A percentile compares a stretch with the other conserved stretches of the same genome.
phyloP scores from a whole-genome alignment of 495 filamentous ascomycete genomes.

The Entonaema liquescens region DNA sequence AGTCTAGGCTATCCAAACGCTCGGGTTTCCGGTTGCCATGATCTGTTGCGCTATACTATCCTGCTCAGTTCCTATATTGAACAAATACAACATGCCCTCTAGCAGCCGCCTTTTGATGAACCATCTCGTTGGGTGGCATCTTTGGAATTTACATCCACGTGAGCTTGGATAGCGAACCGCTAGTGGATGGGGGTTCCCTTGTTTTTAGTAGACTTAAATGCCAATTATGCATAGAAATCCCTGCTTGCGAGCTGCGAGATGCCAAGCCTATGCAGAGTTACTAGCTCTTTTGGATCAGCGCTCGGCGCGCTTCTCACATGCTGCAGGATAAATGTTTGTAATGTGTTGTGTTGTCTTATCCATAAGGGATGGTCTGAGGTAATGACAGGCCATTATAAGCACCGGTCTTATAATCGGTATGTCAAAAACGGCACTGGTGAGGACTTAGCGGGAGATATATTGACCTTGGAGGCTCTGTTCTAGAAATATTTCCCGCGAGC shows the following conservation, averaged over 20 bases:
- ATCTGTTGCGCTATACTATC: conserved; percentile 19
- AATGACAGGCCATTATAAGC: background rate
- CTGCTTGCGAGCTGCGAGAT: conserved; percentile 28
- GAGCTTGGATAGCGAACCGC: conserved; percentile 6
- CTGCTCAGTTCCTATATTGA: conserved; percentile 20
- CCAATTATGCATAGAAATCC: conserved; percentile 35
- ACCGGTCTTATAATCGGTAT: background rate
- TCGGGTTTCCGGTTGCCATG: conserved; percentile 24
- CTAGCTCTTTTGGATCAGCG: conserved; percentile 33
- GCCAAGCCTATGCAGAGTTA: conserved; percentile 24
- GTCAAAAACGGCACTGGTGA: background rate
- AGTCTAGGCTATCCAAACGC: conserved; percentile 29
- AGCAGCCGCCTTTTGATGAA: conserved; percentile 19
- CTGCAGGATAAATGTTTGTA: conserved; percentile 20
- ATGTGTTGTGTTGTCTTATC: conserved; percentile 16
- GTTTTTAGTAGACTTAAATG: conserved; percentile 16
- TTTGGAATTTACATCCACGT: conserved; percentile 27
- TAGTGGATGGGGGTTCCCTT: conserved; percentile 26
- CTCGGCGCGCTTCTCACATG: conserved; percentile 15
- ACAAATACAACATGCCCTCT: conserved; percentile 22
- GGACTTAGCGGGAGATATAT: background rate
- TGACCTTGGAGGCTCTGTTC: background rate
- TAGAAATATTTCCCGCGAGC: background rate
- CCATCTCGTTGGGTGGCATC: conserved; percentile 25
- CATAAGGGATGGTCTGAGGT: conserved; percentile 7